Evolutionary conservation across 441 rosid species (phyloP), one percentile per base, ranked within the genome.

Genomic region (Erodium moschatum): DNA sequence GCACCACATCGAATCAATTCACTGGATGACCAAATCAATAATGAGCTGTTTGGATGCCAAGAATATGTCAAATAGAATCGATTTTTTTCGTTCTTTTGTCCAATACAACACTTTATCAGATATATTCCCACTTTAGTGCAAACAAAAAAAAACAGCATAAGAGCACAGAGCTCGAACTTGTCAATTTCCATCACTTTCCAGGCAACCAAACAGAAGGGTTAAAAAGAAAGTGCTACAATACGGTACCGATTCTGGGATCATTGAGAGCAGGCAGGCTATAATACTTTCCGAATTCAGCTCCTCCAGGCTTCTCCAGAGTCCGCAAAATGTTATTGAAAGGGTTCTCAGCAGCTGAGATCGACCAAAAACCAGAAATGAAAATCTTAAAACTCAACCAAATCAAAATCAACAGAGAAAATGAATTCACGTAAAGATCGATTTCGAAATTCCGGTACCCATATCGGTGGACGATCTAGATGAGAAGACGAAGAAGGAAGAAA

Each of bases 191-290:
- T 6, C 35, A 15, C n/a, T 58, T 40, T 68, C 64, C 56, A 67
- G 27, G 12, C 18, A 68, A 61, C 27, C 73, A 72, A 75, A 64
- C 64, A 21, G 31, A 60, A 67, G 60, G 3, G n/a, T 0, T n/a
- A 62, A 6, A 2, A 27, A 0, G 42, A 38, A 0, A 5, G 1
- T 38, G 64, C 10, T 48, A 72, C 69, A 31, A 18, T 70, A 83
- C 88, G 4, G 61, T 35, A 86, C 91, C 88, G 69, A 83, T 86
- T 74, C 91, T 79, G 12, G 87, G 77, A 81, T 86, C 91, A 67
- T 81, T 79, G 58, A 86, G 86, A 70, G 87, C 84, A 19, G 84
- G 83, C 66, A 86, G 77, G 72, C 82, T 78, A 70, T 81, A 86
- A 77, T 80, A 86, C 63, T 54, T 76, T 0, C 91, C 91, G 70